phyloP scores from a whole-genome alignment of 2,329 filamentous ascomycete species.

The Pyrenophora seminiperda region DNA sequence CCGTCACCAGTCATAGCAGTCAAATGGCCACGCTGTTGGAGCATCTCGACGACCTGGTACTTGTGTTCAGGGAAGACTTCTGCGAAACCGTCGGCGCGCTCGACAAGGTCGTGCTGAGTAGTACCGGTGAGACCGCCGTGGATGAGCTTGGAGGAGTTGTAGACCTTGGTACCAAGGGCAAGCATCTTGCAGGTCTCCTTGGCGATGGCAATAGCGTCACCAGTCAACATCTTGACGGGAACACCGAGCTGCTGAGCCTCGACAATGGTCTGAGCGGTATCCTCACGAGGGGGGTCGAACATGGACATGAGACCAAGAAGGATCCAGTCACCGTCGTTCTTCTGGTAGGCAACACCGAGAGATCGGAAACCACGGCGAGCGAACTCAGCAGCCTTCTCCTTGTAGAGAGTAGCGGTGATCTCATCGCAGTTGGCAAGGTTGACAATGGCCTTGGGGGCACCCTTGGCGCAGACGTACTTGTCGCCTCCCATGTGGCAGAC shows the following conservation, averaged over 20 bases:
- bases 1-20: conserved; percentile 78
- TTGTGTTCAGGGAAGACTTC: conserved; percentile 79
- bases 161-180: conserved; percentile 78
- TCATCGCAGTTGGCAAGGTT: conserved; percentile 70
- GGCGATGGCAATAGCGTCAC: conserved; percentile 78
- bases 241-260: conserved; percentile 78
- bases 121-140: conserved; percentile 75
- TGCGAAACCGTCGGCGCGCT: conserved; percentile 74
- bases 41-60: conserved; percentile 76
- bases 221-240: conserved; percentile 80
- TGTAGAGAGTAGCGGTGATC: conserved; percentile 69
- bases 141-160: conserved; percentile 78
- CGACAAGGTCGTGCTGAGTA: conserved; percentile 76
- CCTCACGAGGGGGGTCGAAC: conserved; percentile 79
- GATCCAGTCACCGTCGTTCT: conserved; percentile 75
- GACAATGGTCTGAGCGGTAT: conserved; percentile 77
- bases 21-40: conserved; percentile 73
- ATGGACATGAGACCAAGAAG: conserved; percentile 78
- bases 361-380: conserved; percentile 80
- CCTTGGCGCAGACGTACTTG: conserved; percentile 75
- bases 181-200: conserved; percentile 86
- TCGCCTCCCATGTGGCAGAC: conserved; percentile 72
- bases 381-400: conserved; percentile 74
- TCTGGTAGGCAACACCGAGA: conserved; percentile 78
- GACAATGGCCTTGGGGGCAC: conserved; percentile 76